Evolutionary conservation across 345 rosid species (phyloP), one percentile per base, ranked within the genome.

Genomic region (Erysimum cheiranthoides): DNA sequence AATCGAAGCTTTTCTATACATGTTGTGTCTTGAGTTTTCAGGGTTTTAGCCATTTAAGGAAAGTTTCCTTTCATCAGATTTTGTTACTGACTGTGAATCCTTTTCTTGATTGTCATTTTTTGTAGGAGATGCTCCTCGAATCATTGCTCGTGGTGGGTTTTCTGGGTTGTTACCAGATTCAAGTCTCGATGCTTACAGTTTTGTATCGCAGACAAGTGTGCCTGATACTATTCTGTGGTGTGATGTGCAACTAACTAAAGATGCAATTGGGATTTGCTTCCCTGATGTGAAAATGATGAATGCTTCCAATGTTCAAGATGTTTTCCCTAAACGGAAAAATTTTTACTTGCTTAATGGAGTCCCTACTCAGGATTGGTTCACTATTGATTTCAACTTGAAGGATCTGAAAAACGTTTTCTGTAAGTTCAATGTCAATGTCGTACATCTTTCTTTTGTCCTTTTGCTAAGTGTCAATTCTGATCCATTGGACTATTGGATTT

Each of bases 191-290:
- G 91, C 97, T 68, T 95, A 88, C 79, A 67, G 16, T 63, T 67
- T 89, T 35, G 87, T 86, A 5, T 0, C 42, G 27, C 0, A 0
- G 8, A 65, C 81, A 12, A 78, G 97, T 77, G 66, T 71, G 2
- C 11, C 82, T 0, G 60, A 70, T 83, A 68, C 82, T 42, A 54
- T 87, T 43, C 68, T 83, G 2, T 92, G 91, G 97, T 95, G 99
- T 82, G 96, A 95, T 79, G 86, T 95, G 51, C 99, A 95, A 78
- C 82, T 95, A 31, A 89, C 96, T 8, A 95, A 90, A 74, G 99
- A 95, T 80, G 73, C 34, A 34, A 68, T 47, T 46, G 99, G 97
- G 31, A 85, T 95, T 80, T 95, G 99, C 71, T 79, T 83, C 54
- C 86, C 98, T 65, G 80, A 88, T 78, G 39, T 95, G 50, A 80